Conservation (phyloP, 2,329 filamentous ascomycete species). For the Hypomyces perniciosus region DNA sequence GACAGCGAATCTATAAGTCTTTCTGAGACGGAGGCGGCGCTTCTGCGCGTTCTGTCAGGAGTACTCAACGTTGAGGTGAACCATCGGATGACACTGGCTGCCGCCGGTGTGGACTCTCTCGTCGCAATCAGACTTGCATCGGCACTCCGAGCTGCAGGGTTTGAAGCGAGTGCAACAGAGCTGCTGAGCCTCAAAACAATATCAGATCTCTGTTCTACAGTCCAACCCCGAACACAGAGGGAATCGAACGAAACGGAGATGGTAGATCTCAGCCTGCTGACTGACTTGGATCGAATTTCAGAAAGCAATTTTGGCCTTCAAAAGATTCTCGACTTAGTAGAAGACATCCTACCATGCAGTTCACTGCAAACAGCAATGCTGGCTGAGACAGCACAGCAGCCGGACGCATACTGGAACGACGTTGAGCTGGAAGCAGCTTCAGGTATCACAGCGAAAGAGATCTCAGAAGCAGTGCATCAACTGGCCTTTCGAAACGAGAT, state of each 20-base stretch:
- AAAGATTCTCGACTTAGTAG: constrained; percentile 22
- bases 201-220: constrained; percentile 21
- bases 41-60: constrained; percentile 36
- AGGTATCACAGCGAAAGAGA: constrained; percentile 25
- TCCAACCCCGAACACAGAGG: background rate
- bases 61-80: constrained; percentile 34
- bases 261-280: constrained; percentile 15
- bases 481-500: constrained; percentile 56
- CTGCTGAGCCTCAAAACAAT: constrained; percentile 53
- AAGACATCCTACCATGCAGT: constrained; percentile 57
- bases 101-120: constrained; percentile 59
- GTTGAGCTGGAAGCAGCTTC: constrained; percentile 56
- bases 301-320: constrained; percentile 13
- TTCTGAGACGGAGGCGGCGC: constrained; percentile 20
- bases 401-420: constrained; percentile 69
- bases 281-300: constrained; percentile 16
- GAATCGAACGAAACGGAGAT: background rate
- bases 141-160: constrained; percentile 50
- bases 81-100: constrained; percentile 39
- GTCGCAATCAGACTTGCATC: constrained; percentile 51
- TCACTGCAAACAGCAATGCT: constrained; percentile 76
- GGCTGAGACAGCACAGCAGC: constrained; percentile 58
- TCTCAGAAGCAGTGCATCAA: constrained; percentile 44
- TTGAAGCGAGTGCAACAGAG: constrained; percentile 50
- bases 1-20: constrained; percentile 8